Percentiles rank a stretch among this genome's conserved stretches.
Evolutionary conservation across 306 rosid genomes (phyloP).

Genomic region (Pterocarpus santalinus): DNA sequence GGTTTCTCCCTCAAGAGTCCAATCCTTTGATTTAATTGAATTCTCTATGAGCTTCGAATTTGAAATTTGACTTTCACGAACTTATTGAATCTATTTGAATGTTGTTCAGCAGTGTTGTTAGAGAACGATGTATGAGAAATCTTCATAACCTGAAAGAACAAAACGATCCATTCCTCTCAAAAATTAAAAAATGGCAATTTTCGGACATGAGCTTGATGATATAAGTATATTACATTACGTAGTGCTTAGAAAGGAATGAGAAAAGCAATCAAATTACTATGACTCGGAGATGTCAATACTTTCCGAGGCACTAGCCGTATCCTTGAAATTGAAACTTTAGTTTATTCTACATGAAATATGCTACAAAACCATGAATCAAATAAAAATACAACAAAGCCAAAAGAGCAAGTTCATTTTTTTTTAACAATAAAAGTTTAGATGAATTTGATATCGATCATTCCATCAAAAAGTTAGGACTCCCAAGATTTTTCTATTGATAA

Average conservation of each 20-base stretch:
- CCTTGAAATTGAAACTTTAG: constrained; percentile 41
- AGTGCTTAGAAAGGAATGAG: constrained; percentile 5
- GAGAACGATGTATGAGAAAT: background rate
- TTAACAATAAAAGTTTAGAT: too few relatives aligned
- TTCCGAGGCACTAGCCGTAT: constrained; percentile 58
- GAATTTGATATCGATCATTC: too few relatives aligned
- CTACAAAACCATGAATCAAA: constrained; percentile 48
- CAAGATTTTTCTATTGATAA: too few relatives aligned
- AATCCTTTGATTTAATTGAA: constrained; percentile 6
- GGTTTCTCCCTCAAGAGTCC: constrained; percentile 4
- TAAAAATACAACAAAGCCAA: constrained; percentile 35
- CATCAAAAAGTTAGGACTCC: too few relatives aligned
- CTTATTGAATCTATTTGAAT: background rate
- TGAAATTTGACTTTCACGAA: background rate
- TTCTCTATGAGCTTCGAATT: constrained; percentile 16
- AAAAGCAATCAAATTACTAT: constrained; percentile 27
- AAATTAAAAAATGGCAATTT: too few relatives aligned
- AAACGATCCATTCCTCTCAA: background rate
- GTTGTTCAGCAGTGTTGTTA: background rate
- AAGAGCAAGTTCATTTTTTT: background rate
- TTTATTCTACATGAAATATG: constrained; percentile 48
- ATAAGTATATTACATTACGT: constrained; percentile 12
- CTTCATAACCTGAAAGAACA: background rate
- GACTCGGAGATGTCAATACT: constrained; percentile 56
- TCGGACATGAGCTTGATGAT: background rate